These are phyloP conservation scores for Aphanomyces stellatus DNA, from an alignment of 352 stramenopile genomes.

Conservation along the genomic window DNA sequence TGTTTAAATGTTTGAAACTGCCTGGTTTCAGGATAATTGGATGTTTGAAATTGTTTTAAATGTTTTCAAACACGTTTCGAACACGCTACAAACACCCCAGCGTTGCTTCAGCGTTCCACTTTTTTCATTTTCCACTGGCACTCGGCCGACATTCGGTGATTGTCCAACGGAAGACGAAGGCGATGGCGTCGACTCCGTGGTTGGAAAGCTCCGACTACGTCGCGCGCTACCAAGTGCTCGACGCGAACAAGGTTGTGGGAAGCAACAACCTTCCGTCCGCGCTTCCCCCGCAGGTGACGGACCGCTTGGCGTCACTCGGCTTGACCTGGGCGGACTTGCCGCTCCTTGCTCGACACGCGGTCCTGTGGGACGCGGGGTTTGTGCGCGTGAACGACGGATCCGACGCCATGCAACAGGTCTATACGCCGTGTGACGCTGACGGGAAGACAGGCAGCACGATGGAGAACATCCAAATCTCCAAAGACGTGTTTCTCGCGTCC, in stretches of 20 bases:
- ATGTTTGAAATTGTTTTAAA: not conserved
- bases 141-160: not conserved
- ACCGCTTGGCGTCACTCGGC: not conserved
- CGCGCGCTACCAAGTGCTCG: conserved; percentile 3
- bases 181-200: not conserved
- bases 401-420: not conserved
- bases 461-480: conserved; percentile 1
- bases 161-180: not conserved
- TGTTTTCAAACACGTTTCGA: not conserved
- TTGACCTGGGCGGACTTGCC: conserved; percentile 1
- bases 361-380: conserved; percentile 18
- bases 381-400: not conserved
- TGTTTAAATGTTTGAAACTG: not conserved
- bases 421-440: not conserved
- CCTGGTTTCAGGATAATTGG: not conserved
- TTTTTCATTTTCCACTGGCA: too few species aligned
- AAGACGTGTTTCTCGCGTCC: not conserved
- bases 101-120: too few species aligned
- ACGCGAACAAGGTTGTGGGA: not conserved
- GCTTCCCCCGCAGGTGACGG: not conserved
- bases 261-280: not conserved
- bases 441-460: not conserved
- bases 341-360: not conserved
- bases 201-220: conserved; percentile 12
- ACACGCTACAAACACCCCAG: not conserved